Percentiles rank a stretch among this genome's conserved stretches.
phyloP scores from a whole-genome alignment of 208 protist species.

The Acanthamoeba culbertsoni region DNA sequence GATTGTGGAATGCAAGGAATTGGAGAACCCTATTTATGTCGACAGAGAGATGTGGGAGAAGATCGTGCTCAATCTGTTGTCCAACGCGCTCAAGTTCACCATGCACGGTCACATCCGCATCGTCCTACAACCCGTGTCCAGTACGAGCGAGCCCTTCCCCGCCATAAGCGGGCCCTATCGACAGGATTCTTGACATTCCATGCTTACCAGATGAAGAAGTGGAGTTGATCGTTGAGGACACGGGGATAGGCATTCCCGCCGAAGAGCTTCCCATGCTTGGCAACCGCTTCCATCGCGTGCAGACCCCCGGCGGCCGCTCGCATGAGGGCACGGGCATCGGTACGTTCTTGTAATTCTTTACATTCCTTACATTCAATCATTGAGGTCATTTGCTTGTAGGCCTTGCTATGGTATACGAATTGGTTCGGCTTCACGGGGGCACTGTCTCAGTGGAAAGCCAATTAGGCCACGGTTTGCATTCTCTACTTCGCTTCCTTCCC shows the following conservation, averaged over 20 bases:
- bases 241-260: constrained; percentile 41
- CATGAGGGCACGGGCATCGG: constrained; percentile 57
- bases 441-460: constrained; percentile 41
- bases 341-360: too few relatives aligned
- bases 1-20: not conserved
- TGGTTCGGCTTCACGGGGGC: constrained; percentile 63
- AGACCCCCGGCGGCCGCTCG: not conserved
- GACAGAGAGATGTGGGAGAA: constrained; percentile 69
- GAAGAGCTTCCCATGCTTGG: constrained; percentile 49
- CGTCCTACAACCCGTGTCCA: not conserved
- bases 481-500: too few relatives aligned
- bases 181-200: not conserved
- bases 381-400: too few relatives aligned
- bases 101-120: constrained; percentile 32
- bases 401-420: constrained; percentile 55
- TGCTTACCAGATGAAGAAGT: not conserved
- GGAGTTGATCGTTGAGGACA: constrained; percentile 62
- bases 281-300: constrained; percentile 60
- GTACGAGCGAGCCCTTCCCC: not conserved
- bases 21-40: constrained; percentile 23
- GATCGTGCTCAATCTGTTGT: constrained; percentile 67
- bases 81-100: constrained; percentile 71
- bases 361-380: too few relatives aligned
- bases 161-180: too few relatives aligned
- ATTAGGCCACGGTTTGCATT: not conserved